These are phyloP conservation scores for Termitomyces sp. DNA, from an alignment of 768 basidiomycete species.

Conservation along the genomic window DNA sequence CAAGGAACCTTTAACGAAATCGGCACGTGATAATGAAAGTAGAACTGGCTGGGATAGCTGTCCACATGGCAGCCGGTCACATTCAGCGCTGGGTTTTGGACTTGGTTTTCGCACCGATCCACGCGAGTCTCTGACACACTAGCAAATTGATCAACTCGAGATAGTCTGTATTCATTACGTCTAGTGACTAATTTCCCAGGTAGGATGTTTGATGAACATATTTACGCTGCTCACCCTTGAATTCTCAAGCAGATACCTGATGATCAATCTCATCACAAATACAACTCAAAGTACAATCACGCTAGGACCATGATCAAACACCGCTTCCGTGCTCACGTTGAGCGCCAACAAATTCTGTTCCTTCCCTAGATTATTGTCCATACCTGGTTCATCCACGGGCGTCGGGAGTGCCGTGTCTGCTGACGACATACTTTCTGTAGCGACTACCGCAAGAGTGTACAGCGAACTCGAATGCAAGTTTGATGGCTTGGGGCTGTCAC, in stretches of 20 bases:
- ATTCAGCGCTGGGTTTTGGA: too few relatives aligned
- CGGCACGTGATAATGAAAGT: not conserved
- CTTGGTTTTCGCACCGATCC: not conserved
- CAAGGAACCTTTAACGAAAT: not conserved
- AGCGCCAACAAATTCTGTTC: conserved; percentile 9
- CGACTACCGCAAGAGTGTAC: conserved; percentile 18
- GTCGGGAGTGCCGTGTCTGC: conserved; percentile 23
- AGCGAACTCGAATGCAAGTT: conserved; percentile 17
- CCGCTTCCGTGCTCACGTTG: conserved; percentile 15
- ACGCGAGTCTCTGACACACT: not conserved
- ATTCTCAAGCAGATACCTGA: not conserved
- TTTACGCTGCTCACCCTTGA: not conserved
- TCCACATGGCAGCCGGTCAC: too few relatives aligned
- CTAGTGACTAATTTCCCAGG: not conserved
- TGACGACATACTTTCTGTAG: conserved; percentile 19
- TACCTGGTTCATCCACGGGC: conserved; percentile 19
- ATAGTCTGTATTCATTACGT: not conserved
- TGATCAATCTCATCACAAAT: not conserved
- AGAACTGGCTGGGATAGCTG: too few relatives aligned
- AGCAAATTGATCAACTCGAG: not conserved
- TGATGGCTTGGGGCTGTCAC: conserved; percentile 19
- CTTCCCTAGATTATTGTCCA: conserved; percentile 4
- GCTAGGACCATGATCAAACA: conserved; percentile 11
- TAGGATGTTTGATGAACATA: not conserved
- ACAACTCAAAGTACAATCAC: conserved; percentile 1